phyloP scores from a whole-genome alignment of 192 early-diverging fungal genomes.

The Rhizoclosmatium sp. region DNA sequence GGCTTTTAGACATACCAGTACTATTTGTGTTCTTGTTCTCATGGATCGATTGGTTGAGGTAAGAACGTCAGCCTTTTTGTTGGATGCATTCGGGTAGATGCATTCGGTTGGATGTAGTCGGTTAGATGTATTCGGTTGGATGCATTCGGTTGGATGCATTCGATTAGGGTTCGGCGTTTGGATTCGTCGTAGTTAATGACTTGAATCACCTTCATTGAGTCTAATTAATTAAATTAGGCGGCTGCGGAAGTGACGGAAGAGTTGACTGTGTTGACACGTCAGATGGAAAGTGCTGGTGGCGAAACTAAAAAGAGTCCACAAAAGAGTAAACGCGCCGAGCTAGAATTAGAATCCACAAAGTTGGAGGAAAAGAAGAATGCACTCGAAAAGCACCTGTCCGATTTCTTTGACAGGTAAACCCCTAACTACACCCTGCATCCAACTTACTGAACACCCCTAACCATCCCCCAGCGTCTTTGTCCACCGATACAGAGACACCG shows the following conservation, averaged over 20 bases:
- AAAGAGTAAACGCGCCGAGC: conserved; percentile 2
- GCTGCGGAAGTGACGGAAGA: conserved; percentile 66
- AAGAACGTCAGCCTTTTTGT: too few relatives aligned
- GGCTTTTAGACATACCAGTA: conserved; percentile 91
- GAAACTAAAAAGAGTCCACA: not conserved
- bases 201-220: too few relatives aligned
- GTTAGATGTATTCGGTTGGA: too few relatives aligned
- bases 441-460: not conserved
- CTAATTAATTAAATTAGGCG: conserved; percentile 27
- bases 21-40: conserved; percentile 72
- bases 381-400: conserved; percentile 67
- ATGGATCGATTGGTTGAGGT: conserved; percentile 70
- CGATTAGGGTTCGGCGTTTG: too few relatives aligned
- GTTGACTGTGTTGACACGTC: conserved; percentile 70
- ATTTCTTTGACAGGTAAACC: conserved; percentile 77
- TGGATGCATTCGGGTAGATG: too few relatives aligned
- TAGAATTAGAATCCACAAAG: conserved; percentile 51
- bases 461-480: conserved; percentile 75
- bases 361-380: conserved; percentile 65
- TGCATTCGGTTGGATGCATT: too few relatives aligned
- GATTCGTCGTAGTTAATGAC: too few relatives aligned
- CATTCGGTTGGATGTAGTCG: too few relatives aligned
- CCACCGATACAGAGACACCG: conserved; percentile 89
- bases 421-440: not conserved
- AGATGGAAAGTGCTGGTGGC: conserved; percentile 55